Conservation (phyloP, 2,329 filamentous ascomycete species). For the Hypoxylon sp. region DNA sequence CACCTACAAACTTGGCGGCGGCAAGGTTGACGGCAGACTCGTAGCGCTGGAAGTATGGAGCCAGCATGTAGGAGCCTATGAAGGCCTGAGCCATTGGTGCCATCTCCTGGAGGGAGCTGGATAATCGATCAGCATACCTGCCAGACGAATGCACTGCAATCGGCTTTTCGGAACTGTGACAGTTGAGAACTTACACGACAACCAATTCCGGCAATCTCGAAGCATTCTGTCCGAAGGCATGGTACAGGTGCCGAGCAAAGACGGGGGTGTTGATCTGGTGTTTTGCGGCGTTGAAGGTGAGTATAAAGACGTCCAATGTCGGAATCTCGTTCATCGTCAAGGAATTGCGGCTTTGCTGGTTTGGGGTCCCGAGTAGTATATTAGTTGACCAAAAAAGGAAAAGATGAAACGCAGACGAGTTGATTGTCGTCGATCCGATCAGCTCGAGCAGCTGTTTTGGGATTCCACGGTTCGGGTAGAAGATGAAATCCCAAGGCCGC, state of each 20-base stretch:
- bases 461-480: no score
- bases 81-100: slow-evolving; percentile 86
- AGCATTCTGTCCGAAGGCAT: slow-evolving; percentile 60
- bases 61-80: slow-evolving; percentile 81
- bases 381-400: background rate
- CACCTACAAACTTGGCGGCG: slow-evolving; percentile 52
- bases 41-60: slow-evolving; percentile 77
- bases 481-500: no score
- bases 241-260: slow-evolving; percentile 76
- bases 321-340: slow-evolving; percentile 52
- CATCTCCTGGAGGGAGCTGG: slow-evolving; percentile 85
- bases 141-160: no score
- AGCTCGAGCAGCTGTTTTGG: no score
- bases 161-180: background rate
- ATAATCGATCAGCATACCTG: no score
- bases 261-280: slow-evolving; percentile 71
- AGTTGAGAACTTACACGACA: slow-evolving; percentile 63
- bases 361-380: background rate
- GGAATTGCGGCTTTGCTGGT: background rate
- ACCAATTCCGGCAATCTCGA: slow-evolving; percentile 61
- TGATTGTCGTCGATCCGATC: background rate
- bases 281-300: slow-evolving; percentile 91
- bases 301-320: slow-evolving; percentile 73
- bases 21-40: slow-evolving; percentile 76
- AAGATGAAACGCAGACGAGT: background rate